phyloP scores from a whole-genome alignment of 2,329 filamentous ascomycete genomes.

The Claviceps paspali region DNA sequence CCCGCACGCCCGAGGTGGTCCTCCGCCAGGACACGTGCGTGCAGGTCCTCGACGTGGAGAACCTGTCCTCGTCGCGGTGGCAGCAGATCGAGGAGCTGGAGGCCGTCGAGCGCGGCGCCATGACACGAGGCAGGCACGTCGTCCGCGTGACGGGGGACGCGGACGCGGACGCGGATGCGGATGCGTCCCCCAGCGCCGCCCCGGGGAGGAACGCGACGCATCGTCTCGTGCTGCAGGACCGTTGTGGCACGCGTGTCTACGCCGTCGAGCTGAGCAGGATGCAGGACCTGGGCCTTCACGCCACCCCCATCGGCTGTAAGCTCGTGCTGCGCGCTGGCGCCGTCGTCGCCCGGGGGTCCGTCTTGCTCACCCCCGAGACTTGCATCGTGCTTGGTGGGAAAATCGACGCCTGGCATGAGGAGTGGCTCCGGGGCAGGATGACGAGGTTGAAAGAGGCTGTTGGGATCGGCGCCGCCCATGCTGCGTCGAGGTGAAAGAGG shows the following conservation, averaged over 20 bases:
- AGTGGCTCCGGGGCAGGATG: conserved; percentile 61
- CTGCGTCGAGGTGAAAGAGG: background rate
- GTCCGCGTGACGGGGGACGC: conserved; percentile 43
- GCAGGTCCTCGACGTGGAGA: conserved; percentile 76
- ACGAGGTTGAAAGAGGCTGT: conserved; percentile 49
- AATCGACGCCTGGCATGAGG: conserved; percentile 64
- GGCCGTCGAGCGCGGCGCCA: conserved; percentile 56
- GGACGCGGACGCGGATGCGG: conserved; percentile 8
- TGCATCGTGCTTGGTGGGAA: conserved; percentile 74
- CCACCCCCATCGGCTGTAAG: conserved; percentile 65
- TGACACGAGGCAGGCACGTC: conserved; percentile 62
- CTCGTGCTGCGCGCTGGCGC: conserved; percentile 51
- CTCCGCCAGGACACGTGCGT: conserved; percentile 52
- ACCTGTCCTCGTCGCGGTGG: conserved; percentile 67
- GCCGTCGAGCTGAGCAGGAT: conserved; percentile 58
- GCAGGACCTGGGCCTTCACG: conserved; percentile 47
- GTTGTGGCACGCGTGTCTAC: conserved; percentile 50
- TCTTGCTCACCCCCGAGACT: conserved; percentile 58
- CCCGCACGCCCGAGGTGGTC: conserved; percentile 35
- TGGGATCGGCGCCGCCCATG: conserved; percentile 9
- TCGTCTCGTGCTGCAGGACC: conserved; percentile 71
- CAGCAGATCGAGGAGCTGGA: conserved; percentile 76
- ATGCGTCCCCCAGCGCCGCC: conserved; percentile 7
- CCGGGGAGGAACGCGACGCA: conserved; percentile 47
- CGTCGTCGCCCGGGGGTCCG: conserved; percentile 55